Conservation (phyloP, 192 early-diverging fungal species). For the Coemansia sp. region DNA sequence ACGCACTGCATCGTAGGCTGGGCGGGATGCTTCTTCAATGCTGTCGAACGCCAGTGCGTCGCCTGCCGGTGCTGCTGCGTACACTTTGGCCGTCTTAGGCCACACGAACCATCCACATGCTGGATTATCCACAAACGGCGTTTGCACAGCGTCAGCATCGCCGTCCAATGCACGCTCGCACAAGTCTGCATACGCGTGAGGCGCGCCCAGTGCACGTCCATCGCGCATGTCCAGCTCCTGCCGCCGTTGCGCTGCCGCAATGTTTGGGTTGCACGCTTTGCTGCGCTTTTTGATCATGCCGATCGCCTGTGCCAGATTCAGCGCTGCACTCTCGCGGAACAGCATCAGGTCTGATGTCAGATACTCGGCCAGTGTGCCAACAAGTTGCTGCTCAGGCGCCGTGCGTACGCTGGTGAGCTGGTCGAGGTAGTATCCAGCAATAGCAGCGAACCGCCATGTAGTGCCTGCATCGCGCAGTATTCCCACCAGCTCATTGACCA, state of each 20-base stretch:
- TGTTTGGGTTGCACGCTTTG: conserved; percentile 14
- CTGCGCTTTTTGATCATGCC: conserved; percentile 69
- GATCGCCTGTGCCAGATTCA: conserved; percentile 62
- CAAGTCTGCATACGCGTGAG: conserved; percentile 19
- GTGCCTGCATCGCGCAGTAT: conserved; percentile 61
- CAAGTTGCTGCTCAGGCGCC: conserved; percentile 58
- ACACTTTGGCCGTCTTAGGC: conserved; percentile 63
- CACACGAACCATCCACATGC: conserved; percentile 80
- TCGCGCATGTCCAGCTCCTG: not conserved
- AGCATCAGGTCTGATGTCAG: conserved; percentile 72
- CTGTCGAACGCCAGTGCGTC: conserved; percentile 43
- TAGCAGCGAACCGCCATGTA: conserved; percentile 81
- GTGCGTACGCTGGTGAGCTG: conserved; percentile 63
- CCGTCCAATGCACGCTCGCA: conserved; percentile 42
- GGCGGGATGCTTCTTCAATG: conserved; percentile 61
- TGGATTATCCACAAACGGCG: conserved; percentile 53
- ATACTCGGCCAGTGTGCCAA: conserved; percentile 58
- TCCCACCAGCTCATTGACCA: conserved; percentile 56
- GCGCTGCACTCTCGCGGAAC: conserved; percentile 66
- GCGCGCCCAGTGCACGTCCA: not conserved
- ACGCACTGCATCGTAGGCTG: conserved; percentile 58
- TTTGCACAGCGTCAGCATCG: conserved; percentile 4
- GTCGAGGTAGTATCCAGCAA: conserved; percentile 81
- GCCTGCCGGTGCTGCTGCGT: conserved; percentile 39
- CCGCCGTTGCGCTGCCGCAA: conserved; percentile 8